Evolutionary conservation across 805 yeast genomes (phyloP).

Genomic region (Saccharomycopsis sp.): DNA sequence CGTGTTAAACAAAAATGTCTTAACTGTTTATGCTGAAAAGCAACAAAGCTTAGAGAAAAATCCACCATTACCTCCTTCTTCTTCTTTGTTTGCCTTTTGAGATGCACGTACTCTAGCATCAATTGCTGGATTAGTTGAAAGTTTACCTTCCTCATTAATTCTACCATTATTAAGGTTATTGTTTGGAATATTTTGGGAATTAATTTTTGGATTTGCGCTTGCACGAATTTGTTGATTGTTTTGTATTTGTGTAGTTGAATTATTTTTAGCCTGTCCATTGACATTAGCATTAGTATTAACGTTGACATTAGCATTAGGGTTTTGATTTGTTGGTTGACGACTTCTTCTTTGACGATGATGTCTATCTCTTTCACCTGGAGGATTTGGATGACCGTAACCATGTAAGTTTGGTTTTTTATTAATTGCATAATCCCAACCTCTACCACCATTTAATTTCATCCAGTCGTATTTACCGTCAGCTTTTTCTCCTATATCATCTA

Average conservation of each 20-base stretch:
- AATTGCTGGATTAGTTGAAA: conserved; percentile 1
- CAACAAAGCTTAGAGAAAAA: conserved; percentile 11
- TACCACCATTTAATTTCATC: conserved; percentile 93
- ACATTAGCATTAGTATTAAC: conserved; percentile 18
- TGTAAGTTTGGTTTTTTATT: conserved; percentile 91
- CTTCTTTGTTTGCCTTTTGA: conserved; percentile 6
- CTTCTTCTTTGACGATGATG: conserved; percentile 33
- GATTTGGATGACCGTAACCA: conserved; percentile 94
- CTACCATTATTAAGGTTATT: background rate
- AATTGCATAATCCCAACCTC: conserved; percentile 88
- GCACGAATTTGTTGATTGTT: background rate
- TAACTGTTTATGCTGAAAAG: no score
- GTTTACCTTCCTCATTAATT: background rate
- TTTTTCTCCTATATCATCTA: conserved; percentile 59
- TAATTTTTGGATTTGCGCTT: background rate
- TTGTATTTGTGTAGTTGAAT: background rate
- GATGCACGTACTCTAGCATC: conserved; percentile 10
- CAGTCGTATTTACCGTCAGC: conserved; percentile 94
- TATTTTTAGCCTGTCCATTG: background rate
- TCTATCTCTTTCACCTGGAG: conserved; percentile 52
- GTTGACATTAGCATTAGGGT: conserved; percentile 20
- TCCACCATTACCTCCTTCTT: conserved; percentile 8
- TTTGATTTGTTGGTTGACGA: conserved; percentile 23
- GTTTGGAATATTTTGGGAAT: background rate
- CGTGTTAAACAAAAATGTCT: no score